These are phyloP conservation scores for Lobosporangium transversale DNA, from an alignment of 192 early-diverging fungal genomes.

Conservation along the genomic window DNA sequence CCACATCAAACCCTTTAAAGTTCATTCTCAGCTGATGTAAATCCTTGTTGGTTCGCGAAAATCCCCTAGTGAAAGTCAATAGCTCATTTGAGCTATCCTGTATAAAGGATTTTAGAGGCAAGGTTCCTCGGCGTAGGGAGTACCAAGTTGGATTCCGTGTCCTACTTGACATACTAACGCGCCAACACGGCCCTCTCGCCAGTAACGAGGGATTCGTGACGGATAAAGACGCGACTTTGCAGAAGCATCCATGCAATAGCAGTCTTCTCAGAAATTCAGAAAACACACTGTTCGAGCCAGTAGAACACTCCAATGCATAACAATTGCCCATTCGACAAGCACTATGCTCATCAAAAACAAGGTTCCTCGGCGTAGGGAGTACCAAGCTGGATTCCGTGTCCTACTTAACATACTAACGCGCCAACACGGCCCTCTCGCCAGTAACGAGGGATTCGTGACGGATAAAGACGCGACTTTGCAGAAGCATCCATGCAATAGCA, in stretches of 20 bases:
- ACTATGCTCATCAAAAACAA: too few relatives aligned
- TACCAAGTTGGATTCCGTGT: conserved; percentile 11
- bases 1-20: too few relatives aligned
- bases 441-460: conserved; percentile 16
- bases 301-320: too few relatives aligned
- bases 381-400: too few relatives aligned
- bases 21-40: too few relatives aligned
- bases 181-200: conserved; percentile 13
- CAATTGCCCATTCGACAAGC: too few relatives aligned
- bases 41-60: too few relatives aligned
- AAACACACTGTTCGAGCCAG: too few relatives aligned
- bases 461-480: conserved; percentile 7
- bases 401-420: conserved; percentile 12
- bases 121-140: not conserved
- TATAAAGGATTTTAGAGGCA: conserved; percentile 12
- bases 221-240: conserved; percentile 6
- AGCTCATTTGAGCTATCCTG: too few relatives aligned
- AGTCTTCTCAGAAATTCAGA: conserved; percentile 13
- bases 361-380: too few relatives aligned
- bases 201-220: conserved; percentile 15
- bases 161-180: conserved; percentile 10
- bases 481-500: conserved; percentile 12
- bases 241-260: conserved; percentile 12
- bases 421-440: conserved; percentile 13
- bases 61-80: too few relatives aligned